A percentile compares a stretch with the other conserved stretches of the same genome.
Evolutionary conservation across 208 protist species (phyloP).

Genomic region (Ichthyophonus hoferi): DNA sequence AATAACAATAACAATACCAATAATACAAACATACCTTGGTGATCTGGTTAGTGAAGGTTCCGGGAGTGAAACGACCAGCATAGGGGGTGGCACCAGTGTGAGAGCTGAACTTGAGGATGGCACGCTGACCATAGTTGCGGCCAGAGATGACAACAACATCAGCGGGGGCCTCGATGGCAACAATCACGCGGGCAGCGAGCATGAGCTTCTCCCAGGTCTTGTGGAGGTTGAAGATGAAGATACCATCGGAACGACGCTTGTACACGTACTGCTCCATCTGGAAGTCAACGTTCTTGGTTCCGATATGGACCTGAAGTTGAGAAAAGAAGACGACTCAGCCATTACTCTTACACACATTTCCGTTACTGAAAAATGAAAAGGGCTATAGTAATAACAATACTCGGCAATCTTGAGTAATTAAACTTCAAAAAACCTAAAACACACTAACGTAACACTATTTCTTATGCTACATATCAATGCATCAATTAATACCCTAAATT

Average conservation of each 20-base stretch:
- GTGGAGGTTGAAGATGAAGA: conserved; percentile 93
- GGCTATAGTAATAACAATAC: no score
- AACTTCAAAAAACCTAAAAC: no score
- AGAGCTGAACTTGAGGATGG: conserved; percentile 94
- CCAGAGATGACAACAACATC: conserved; percentile 92
- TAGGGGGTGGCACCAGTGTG: conserved; percentile 63
- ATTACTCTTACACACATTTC: no score
- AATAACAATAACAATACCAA: no score
- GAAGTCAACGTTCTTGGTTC: conserved; percentile 83
- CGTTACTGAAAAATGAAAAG: no score
- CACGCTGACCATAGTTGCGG: conserved; percentile 85
- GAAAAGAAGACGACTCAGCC: no score
- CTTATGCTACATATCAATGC: no score
- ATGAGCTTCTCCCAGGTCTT: conserved; percentile 98
- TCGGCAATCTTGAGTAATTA: no score
- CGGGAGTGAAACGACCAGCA: conserved; percentile 77
- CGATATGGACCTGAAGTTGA: conserved; percentile 80
- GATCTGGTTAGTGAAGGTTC: conserved; percentile 98
- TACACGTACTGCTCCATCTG: conserved; percentile 92
- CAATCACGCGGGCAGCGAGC: conserved; percentile 94
- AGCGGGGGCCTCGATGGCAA: conserved; percentile 93
- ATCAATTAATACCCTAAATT: no score
- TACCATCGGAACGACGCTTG: conserved; percentile 73
- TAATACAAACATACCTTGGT: conserved; percentile 33
- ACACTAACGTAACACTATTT: no score